These are phyloP conservation scores for Cryphonectria naterciae DNA, from an alignment of 2,329 filamentous ascomycete species.

Conservation along the genomic window DNA sequence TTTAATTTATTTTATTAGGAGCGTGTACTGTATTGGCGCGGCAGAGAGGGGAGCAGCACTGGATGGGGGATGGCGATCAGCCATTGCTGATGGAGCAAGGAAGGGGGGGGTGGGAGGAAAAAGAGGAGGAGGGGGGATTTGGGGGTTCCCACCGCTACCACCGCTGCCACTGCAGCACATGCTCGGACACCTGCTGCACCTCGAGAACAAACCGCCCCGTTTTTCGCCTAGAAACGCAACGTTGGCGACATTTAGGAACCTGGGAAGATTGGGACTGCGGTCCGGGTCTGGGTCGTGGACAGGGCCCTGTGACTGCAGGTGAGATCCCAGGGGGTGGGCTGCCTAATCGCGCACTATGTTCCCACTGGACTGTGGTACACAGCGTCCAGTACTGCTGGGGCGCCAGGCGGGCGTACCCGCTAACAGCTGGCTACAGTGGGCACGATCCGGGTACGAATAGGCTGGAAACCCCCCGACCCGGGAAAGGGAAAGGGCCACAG, in stretches of 20 bases:
- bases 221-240: constrained; percentile 27
- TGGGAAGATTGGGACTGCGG: constrained; percentile 4
- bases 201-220: constrained; percentile 29
- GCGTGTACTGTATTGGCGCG: constrained; percentile 4
- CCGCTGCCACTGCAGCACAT: constrained; percentile 3
- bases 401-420: constrained; percentile 20
- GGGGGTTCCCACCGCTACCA: not conserved
- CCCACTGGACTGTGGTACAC: not conserved
- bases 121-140: not conserved
- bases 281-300: constrained; percentile 11
- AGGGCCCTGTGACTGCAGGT: constrained; percentile 17
- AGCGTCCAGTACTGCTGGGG: constrained; percentile 7
- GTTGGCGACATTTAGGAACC: constrained; percentile 13
- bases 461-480: constrained; percentile 6
- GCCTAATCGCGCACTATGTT: constrained; percentile 18
- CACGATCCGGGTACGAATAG: not conserved
- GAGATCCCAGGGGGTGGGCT: constrained; percentile 14
- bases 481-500: constrained; percentile 1
- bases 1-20: not conserved
- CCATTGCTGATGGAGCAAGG: not conserved
- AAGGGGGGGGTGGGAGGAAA: not conserved
- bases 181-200: constrained; percentile 7
- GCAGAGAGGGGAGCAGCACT: not conserved
- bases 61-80: not conserved
- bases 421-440: constrained; percentile 8